Conservation (phyloP, 305 asterid genomes). For the Fraxinus xanthoxyloides region DNA sequence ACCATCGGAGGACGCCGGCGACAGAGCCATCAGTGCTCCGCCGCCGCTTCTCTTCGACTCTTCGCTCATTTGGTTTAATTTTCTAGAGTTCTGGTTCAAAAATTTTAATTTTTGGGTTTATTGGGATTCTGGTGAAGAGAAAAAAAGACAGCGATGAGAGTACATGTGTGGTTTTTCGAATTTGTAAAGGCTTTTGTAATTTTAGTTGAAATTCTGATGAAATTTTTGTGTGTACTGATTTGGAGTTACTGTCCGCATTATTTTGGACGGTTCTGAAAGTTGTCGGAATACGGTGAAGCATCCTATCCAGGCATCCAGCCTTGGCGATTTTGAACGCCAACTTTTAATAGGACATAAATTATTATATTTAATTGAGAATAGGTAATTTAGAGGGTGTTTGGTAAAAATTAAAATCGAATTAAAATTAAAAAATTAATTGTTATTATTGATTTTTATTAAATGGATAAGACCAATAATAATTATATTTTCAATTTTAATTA, state of each 20-base stretch:
- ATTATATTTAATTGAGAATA: no score
- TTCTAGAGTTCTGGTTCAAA: background rate
- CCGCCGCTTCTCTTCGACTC: conserved; percentile 64
- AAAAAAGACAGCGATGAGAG: background rate
- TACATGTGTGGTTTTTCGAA: background rate
- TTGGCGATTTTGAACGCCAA: no score
- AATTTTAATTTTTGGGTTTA: background rate
- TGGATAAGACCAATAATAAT: no score
- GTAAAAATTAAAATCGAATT: no score
- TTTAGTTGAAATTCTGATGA: background rate
- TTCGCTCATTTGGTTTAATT: conserved; percentile 49
- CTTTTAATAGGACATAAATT: no score
- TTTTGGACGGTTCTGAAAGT: background rate
- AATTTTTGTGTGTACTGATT: background rate
- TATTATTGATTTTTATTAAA: no score
- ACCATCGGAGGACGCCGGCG: conserved; percentile 49
- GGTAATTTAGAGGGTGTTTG: no score
- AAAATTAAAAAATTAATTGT: no score
- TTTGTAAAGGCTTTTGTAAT: background rate
- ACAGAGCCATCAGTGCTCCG: conserved; percentile 51
- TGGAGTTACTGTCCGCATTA: background rate
- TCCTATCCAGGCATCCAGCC: no score
- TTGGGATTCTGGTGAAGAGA: background rate
- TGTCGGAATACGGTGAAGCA: background rate
- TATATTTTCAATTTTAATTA: no score